Percentiles rank a stretch among this genome's conserved stretches.
phyloP scores from a whole-genome alignment of 352 stramenopile genomes.

The Phytopythium montanum region DNA sequence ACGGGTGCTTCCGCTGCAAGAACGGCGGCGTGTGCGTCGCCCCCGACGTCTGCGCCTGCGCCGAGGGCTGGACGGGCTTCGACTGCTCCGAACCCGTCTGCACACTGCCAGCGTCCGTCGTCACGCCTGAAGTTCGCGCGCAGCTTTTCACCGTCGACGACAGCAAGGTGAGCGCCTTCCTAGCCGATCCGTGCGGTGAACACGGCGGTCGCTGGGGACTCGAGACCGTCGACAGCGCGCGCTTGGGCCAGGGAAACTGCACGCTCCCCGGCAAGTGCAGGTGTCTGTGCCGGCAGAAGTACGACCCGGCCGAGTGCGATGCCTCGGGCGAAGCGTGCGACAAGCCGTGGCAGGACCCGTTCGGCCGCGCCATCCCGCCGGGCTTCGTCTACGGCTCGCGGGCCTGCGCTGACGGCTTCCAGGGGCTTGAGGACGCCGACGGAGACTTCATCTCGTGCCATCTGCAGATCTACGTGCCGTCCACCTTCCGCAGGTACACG shows the following conservation, averaged over 20 bases:
- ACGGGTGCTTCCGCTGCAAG: slow-evolving; percentile 94
- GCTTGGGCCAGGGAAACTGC: slow-evolving; percentile 91
- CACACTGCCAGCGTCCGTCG: slow-evolving; percentile 24
- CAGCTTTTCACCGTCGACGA: slow-evolving; percentile 95
- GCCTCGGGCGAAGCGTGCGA: slow-evolving; percentile 76
- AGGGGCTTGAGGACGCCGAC: slow-evolving; percentile 88
- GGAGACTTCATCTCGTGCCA: slow-evolving; percentile 93
- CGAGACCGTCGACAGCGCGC: slow-evolving; percentile 63
- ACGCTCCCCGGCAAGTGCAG: slow-evolving; percentile 89
- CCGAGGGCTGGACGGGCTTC: slow-evolving; percentile 92
- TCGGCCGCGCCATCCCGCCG: slow-evolving; percentile 59
- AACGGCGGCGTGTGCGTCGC: slow-evolving; percentile 92
- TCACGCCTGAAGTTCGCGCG: slow-evolving; percentile 54
- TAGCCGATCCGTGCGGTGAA: slow-evolving; percentile 92
- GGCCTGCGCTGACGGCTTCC: slow-evolving; percentile 91
- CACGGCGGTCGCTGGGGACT: slow-evolving; percentile 70
- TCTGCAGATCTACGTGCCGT: slow-evolving; percentile 93
- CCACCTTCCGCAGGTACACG: slow-evolving; percentile 77
- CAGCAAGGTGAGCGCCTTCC: slow-evolving; percentile 89
- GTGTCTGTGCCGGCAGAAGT: slow-evolving; percentile 88
- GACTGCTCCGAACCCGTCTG: slow-evolving; percentile 94
- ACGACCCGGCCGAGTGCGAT: slow-evolving; percentile 63
- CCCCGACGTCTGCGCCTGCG: slow-evolving; percentile 90
- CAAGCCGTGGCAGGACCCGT: slow-evolving; percentile 79
- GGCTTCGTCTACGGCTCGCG: slow-evolving; percentile 92